Percentiles rank a stretch among this genome's conserved stretches.
Evolutionary conservation across 1,284 basidiomycete species (phyloP).

Genomic region (Heterobasidion parviporum): DNA sequence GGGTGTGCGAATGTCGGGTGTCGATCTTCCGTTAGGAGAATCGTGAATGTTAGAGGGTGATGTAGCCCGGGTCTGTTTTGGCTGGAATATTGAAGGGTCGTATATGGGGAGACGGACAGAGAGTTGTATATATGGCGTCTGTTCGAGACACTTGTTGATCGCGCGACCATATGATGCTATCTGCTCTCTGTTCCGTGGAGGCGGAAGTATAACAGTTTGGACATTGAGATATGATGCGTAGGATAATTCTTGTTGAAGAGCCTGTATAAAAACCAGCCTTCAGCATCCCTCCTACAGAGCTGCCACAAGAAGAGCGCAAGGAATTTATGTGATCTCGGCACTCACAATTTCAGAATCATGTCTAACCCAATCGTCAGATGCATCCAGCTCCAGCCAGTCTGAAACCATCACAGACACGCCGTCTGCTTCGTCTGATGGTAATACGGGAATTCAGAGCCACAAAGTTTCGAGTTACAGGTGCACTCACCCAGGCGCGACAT

Average conservation of each 20-base stretch:
- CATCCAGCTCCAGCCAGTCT: conserved; percentile 94
- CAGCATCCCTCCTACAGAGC: not conserved
- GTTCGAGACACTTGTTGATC: conserved; percentile 70
- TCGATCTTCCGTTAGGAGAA: not conserved
- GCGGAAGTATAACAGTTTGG: conserved; percentile 80
- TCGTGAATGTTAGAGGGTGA: conserved; percentile 8
- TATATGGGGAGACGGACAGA: conserved; percentile 83
- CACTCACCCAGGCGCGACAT: conserved; percentile 70
- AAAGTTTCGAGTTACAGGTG: not conserved
- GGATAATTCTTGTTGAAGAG: conserved; percentile 87
- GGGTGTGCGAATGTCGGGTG: conserved; percentile 8
- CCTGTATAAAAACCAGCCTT: conserved; percentile 38
- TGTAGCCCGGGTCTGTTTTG: conserved; percentile 7
- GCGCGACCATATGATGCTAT: conserved; percentile 91
- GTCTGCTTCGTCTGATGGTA: conserved; percentile 71
- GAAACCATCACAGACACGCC: conserved; percentile 73
- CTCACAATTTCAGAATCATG: conserved; percentile 92
- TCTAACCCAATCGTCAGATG: conserved; percentile 87
- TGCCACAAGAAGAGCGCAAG: not conserved
- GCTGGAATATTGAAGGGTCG: conserved; percentile 54
- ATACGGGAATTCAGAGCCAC: not conserved
- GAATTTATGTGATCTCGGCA: conserved; percentile 10
- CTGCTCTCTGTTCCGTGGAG: conserved; percentile 78
- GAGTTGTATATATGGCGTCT: conserved; percentile 64
- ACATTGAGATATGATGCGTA: conserved; percentile 92